Evolutionary conservation across 108 stramenopile species (phyloP).

Genomic region (Epipyxis sp.): DNA sequence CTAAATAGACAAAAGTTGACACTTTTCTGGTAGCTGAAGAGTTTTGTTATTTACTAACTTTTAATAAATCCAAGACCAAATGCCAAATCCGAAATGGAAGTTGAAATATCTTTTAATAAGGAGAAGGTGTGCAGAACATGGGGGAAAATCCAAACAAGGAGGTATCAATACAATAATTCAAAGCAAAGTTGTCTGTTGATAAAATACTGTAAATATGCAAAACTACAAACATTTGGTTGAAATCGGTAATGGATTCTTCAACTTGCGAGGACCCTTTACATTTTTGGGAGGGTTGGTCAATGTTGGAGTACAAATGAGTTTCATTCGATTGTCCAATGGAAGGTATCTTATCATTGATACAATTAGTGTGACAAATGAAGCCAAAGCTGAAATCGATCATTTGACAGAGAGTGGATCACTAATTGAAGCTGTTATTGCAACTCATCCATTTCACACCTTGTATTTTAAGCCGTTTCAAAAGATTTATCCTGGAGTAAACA

Average conservation of each 20-base stretch:
- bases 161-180: too few relatives aligned
- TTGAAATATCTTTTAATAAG: too few relatives aligned
- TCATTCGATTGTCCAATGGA: not conserved
- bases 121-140: too few relatives aligned
- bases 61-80: too few relatives aligned
- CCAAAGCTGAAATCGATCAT: not conserved
- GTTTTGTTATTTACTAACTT: too few relatives aligned
- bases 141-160: too few relatives aligned
- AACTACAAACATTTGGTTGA: not conserved
- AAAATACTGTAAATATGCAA: too few relatives aligned
- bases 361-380: not conserved
- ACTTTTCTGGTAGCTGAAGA: too few relatives aligned
- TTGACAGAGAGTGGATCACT: not conserved
- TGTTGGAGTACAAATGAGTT: not conserved
- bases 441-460: constrained; percentile 20
- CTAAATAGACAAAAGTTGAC: too few relatives aligned
- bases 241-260: not conserved
- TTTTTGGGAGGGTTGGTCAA: not conserved
- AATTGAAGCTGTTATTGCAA: constrained; percentile 19
- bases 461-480: not conserved
- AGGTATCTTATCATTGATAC: constrained; percentile 6
- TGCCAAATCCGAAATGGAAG: too few relatives aligned
- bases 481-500: not conserved
- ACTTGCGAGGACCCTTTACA: not conserved
- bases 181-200: too few relatives aligned